These are phyloP conservation scores for Jamesozyma piceae DNA, from an alignment of 805 yeast species.

Conservation along the genomic window DNA sequence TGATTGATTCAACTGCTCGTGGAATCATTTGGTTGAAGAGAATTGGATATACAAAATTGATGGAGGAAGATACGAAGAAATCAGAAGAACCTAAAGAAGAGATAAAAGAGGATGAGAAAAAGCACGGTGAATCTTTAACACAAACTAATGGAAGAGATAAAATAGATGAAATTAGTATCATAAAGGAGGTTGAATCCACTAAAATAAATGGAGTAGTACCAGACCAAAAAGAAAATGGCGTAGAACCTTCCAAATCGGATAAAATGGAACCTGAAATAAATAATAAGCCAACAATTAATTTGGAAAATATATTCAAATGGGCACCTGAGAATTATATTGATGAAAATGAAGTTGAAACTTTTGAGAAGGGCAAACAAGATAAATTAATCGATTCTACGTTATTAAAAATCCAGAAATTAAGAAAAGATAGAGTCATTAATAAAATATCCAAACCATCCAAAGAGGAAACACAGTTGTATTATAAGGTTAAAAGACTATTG, in stretches of 20 bases:
- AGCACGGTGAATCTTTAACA: neutral
- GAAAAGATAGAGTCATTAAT: conserved; percentile 35
- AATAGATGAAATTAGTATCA: conserved; percentile 4
- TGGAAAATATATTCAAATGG: conserved; percentile 43
- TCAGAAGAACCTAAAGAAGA: conserved; percentile 4
- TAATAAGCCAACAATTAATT: conserved; percentile 18
- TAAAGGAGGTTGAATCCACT: neutral
- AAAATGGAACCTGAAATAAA: neutral
- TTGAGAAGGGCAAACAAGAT: conserved; percentile 34
- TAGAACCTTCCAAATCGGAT: neutral
- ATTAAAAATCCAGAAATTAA: conserved; percentile 40
- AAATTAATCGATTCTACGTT: conserved; percentile 38
- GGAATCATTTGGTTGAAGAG: conserved; percentile 47
- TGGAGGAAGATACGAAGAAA: conserved; percentile 9
- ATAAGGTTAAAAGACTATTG: conserved; percentile 38
- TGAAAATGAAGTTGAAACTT: conserved; percentile 44
- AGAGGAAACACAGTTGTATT: conserved; percentile 37
- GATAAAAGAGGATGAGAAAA: conserved; percentile 2
- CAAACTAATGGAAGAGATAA: conserved; percentile 2
- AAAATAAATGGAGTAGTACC: neutral
- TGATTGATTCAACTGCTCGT: conserved; percentile 42
- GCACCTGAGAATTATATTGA: conserved; percentile 39
- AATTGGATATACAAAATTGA: conserved; percentile 38
- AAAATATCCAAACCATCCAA: conserved; percentile 32
- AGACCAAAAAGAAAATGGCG: conserved; percentile 5